phyloP scores from a whole-genome alignment of 2,329 filamentous ascomycete genomes.

The Beauveria caledonica region DNA sequence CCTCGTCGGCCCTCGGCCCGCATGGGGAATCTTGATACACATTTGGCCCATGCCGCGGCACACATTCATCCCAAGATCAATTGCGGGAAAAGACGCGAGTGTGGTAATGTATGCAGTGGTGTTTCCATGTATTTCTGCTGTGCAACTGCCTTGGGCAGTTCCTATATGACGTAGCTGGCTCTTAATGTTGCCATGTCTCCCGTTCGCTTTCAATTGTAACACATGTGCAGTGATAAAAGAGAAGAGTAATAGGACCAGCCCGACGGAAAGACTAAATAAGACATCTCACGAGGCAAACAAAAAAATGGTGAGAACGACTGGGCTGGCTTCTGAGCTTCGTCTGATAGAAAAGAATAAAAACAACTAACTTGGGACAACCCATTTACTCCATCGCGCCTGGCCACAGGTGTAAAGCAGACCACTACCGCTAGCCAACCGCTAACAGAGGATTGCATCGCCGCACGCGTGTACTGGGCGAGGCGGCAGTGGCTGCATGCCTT shows the following conservation, averaged over 20 bases:
- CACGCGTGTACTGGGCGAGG: background rate
- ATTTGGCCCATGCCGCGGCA: background rate
- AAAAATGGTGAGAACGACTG: background rate
- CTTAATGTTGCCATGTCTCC: background rate
- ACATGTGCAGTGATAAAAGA: background rate
- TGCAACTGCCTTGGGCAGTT: background rate
- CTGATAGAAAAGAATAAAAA: background rate
- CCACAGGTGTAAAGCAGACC: background rate
- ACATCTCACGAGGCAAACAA: constrained; percentile 1
- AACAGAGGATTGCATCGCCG: background rate
- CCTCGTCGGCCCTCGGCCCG: too few relatives aligned
- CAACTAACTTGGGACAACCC: background rate
- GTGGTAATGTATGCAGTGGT: background rate
- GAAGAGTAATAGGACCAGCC: constrained; percentile 3
- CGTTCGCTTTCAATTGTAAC: background rate
- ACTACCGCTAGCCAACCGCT: background rate
- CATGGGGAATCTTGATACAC: background rate
- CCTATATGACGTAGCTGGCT: background rate
- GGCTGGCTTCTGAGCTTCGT: constrained; percentile 5
- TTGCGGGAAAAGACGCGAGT: background rate
- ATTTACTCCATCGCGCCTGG: constrained; percentile 7
- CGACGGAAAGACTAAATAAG: background rate
- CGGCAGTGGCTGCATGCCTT: background rate
- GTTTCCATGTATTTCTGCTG: constrained; percentile 4
- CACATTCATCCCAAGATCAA: background rate